Base-by-base conservation (phyloP, 371 early-diverging fungal species). In the Syncephalastrum sp. region DNA sequence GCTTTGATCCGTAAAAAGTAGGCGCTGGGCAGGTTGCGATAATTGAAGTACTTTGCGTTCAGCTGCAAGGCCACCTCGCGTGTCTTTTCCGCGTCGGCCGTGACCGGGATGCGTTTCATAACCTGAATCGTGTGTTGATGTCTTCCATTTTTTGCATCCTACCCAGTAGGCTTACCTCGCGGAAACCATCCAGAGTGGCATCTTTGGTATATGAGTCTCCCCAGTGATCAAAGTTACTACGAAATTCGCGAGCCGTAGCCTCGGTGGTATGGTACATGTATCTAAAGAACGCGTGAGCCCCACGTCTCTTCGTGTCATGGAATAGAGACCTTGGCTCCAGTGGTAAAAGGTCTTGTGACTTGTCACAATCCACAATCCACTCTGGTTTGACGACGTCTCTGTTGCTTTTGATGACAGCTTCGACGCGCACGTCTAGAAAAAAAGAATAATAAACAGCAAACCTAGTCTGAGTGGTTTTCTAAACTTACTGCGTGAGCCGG, bases 161-260 rank as follows among this genome's bases (percentile, higher is more conserved):
- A 14, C 23, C 27, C 0, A 5, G 7, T 4, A 0, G 57, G 25
- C 56, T 19, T 67, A 87, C 87, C 72, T 87, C 82, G 54, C 76
- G 67, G 27, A 88, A 59, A 7, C 63, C 63, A 25, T 75, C 72
- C 13, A 64, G 65, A n/a, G 75, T 79, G 2, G 84, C 60, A 38
- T 78, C 77, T 24, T 85, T 82, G 0, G 72, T 79, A 60, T 82
- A 92, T 17, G 77, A 75, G 57, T 91, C 92, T 0, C 89, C 86
- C 57, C 69, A 91, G 17, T 56, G 44, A 71, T 92, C 92, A 63
- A 87, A 84, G 19, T 64, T 70, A 48, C 62, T 54, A 14, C 71
- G 57, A 41, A 90, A 82, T 19, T 61, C 52, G 2, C 59, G 52
- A 21, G 64, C 53, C 0, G 86, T 88, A 12, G 59, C 52, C 5